These are phyloP conservation scores for Prunus salicina DNA, from an alignment of 306 rosid genomes.

Conservation along the genomic window DNA sequence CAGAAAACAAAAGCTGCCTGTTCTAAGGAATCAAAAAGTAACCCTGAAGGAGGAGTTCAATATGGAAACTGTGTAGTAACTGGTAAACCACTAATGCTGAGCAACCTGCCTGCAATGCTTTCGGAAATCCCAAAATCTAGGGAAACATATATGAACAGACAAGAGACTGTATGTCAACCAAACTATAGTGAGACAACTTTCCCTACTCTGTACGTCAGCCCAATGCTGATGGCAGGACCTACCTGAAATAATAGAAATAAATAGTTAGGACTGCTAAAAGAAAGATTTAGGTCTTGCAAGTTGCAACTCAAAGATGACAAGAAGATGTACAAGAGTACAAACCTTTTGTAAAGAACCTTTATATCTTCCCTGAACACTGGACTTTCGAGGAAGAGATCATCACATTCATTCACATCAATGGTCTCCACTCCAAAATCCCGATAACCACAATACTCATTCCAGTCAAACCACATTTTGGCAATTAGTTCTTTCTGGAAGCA, in stretches of 20 bases:
- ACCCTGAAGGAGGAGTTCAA: too few species aligned
- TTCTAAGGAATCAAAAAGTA: not conserved
- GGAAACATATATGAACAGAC: not conserved
- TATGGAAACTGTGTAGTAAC: not conserved
- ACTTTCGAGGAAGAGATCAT: slow-evolving; percentile 66
- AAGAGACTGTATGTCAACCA: not conserved
- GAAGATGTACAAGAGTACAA: slow-evolving; percentile 10
- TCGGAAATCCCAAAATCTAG: not conserved
- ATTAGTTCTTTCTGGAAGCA: slow-evolving; percentile 81
- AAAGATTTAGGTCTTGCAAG: not conserved
- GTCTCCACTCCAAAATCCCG: slow-evolving; percentile 51
- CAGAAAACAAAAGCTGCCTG: not conserved
- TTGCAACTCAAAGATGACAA: not conserved
- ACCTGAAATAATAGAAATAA: slow-evolving; percentile 47
- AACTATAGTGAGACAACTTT: not conserved
- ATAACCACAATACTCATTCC: slow-evolving; percentile 78
- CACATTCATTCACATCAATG: slow-evolving; percentile 53
- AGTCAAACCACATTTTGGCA: slow-evolving; percentile 96
- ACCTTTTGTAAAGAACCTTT: slow-evolving; percentile 76
- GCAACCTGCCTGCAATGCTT: not conserved
- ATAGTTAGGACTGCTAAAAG: not conserved
- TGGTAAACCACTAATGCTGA: not conserved
- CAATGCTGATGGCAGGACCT: slow-evolving; percentile 5
- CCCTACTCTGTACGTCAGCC: not conserved
- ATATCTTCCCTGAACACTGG: slow-evolving; percentile 52